Percentiles rank a stretch among this genome's conserved stretches.
Evolutionary conservation across 768 basidiomycete species (phyloP).

Genomic region (Russula sp.): DNA sequence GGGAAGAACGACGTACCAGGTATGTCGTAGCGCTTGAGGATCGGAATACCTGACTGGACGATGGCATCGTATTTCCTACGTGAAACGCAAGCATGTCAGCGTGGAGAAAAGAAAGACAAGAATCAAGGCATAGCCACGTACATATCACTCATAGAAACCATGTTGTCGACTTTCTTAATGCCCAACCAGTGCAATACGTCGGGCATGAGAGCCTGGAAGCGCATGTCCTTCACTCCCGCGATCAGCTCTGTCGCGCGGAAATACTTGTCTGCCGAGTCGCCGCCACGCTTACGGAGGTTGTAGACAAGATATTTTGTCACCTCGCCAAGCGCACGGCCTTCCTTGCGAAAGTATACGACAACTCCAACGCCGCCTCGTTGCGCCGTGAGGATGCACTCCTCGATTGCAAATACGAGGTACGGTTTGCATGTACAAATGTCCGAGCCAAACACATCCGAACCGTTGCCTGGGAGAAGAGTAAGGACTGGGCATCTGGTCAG

Average conservation of each 20-base stretch:
- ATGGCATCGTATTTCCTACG: conserved; percentile 92
- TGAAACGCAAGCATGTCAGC: conserved; percentile 1
- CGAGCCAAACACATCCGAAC: conserved; percentile 94
- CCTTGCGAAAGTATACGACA: conserved; percentile 92
- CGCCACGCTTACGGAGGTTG: conserved; percentile 92
- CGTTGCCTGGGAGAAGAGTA: conserved; percentile 58
- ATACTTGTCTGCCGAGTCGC: conserved; percentile 90
- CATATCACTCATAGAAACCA: conserved; percentile 93
- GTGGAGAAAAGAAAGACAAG: background rate
- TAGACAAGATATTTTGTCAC: conserved; percentile 96
- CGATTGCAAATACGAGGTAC: conserved; percentile 88
- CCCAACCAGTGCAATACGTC: conserved; percentile 96
- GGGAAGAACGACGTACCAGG: conserved; percentile 50
- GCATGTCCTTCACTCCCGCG: conserved; percentile 93
- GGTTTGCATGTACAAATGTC: conserved; percentile 93
- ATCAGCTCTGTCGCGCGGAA: conserved; percentile 92
- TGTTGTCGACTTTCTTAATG: conserved; percentile 81
- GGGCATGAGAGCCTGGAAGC: conserved; percentile 95
- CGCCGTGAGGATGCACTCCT: conserved; percentile 84
- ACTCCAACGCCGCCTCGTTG: conserved; percentile 87
- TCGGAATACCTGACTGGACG: conserved; percentile 81
- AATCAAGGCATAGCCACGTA: conserved; percentile 34
- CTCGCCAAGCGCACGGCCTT: conserved; percentile 90
- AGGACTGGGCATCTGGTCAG: background rate
- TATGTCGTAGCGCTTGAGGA: conserved; percentile 79